Conservation (phyloP, 2,329 filamentous ascomycete genomes). For the Neoascochyta sp. region DNA sequence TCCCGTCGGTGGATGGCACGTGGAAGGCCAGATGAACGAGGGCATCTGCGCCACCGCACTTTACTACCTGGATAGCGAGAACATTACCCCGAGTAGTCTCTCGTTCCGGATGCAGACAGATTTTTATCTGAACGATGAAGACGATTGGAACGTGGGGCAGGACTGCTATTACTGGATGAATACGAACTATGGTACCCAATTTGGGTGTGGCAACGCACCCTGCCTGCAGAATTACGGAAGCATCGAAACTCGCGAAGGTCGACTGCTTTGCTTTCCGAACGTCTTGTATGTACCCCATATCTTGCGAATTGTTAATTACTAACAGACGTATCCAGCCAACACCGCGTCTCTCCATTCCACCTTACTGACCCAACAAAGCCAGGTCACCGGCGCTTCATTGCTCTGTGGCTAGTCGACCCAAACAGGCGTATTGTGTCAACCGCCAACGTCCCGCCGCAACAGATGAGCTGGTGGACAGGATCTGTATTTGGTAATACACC, state of each 20-base stretch:
- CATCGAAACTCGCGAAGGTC: constrained; percentile 47
- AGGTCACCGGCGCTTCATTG: constrained; percentile 56
- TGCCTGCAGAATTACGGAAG: constrained; percentile 46
- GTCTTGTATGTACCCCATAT: constrained; percentile 16
- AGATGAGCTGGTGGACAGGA: constrained; percentile 44
- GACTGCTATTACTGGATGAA: constrained; percentile 14
- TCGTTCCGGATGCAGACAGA: constrained; percentile 20
- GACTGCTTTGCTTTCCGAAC: constrained; percentile 56
- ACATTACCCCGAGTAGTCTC: constrained; percentile 47
- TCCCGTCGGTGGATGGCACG: constrained; percentile 53
- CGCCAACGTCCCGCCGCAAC: constrained; percentile 52
- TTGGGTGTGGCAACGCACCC: constrained; percentile 4
- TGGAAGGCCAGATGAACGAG: constrained; percentile 55
- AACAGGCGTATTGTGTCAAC: constrained; percentile 50
- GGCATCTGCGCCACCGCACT: constrained; percentile 61
- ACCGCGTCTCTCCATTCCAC: constrained; percentile 41
- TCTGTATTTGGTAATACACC: constrained; percentile 6
- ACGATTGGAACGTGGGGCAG: constrained; percentile 10
- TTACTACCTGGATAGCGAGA: constrained; percentile 60
- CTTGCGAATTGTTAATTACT: background rate
- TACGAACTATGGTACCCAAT: constrained; percentile 11
- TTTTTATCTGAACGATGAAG: constrained; percentile 4
- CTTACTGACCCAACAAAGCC: constrained; percentile 50
- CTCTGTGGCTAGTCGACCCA: constrained; percentile 59
- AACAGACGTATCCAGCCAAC: constrained; percentile 9